These are phyloP conservation scores for Sanguinoderma infundibulare DNA, from an alignment of 1,284 basidiomycete species.

Conservation along the genomic window DNA sequence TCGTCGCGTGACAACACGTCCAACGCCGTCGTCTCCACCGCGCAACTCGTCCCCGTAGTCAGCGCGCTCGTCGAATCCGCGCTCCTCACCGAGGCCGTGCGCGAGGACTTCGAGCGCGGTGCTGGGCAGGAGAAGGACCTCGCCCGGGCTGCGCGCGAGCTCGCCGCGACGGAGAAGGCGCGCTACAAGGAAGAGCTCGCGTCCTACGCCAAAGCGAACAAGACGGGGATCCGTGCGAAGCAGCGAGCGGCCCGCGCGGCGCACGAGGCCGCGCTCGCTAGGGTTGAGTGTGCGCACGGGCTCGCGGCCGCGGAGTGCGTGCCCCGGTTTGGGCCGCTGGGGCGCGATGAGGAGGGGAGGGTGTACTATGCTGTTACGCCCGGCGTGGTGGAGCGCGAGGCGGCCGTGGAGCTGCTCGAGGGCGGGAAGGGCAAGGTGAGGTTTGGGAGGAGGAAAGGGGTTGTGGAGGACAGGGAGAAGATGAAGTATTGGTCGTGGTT, in stretches of 20 bases:
- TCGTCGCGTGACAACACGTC: conserved; percentile 26
- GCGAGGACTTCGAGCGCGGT: conserved; percentile 62
- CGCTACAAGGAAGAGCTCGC: conserved; percentile 48
- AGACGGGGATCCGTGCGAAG: background rate
- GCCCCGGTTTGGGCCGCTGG: conserved; percentile 40
- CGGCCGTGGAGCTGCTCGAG: conserved; percentile 34
- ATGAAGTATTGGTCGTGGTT: conserved; percentile 74
- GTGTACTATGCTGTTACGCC: conserved; percentile 42
- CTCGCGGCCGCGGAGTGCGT: conserved; percentile 31
- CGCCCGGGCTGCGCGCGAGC: conserved; percentile 52
- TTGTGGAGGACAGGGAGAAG: conserved; percentile 48
- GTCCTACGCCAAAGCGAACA: conserved; percentile 18
- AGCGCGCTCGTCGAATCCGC: conserved; percentile 57
- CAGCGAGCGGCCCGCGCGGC: conserved; percentile 20
- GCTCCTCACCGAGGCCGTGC: conserved; percentile 50
- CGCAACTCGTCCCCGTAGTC: conserved; percentile 70
- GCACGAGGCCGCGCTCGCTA: conserved; percentile 35
- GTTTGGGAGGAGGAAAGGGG: conserved; percentile 39
- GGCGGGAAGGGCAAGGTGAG: conserved; percentile 33
- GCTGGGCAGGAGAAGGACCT: conserved; percentile 56
- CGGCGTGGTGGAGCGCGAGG: conserved; percentile 36
- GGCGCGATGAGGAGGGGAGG: conserved; percentile 42
- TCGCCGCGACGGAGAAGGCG: conserved; percentile 48
- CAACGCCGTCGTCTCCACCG: conserved; percentile 48
- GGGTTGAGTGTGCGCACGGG: conserved; percentile 38